Evolutionary conservation across 495 filamentous ascomycete species (phyloP).

Genomic region (Neurospora sublineolata): DNA sequence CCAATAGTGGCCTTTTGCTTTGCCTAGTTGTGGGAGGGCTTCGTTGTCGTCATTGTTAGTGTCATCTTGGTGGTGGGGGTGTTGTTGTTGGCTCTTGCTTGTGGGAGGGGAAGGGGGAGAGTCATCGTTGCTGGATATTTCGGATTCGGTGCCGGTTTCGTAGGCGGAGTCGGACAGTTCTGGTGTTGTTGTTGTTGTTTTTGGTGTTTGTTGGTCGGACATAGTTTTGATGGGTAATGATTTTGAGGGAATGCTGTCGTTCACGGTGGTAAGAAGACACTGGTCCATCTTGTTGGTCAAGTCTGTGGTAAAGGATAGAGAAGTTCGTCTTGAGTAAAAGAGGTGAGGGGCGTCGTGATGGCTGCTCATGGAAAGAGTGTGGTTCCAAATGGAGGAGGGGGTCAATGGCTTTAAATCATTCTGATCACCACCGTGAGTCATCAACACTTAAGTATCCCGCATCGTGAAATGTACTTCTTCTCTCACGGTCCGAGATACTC

Average conservation of each 20-base stretch:
- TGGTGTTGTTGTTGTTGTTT: neutral
- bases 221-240: neutral
- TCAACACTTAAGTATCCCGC: neutral
- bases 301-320: neutral
- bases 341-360: neutral
- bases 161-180: neutral
- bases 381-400: neutral
- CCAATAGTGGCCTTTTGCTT: slow-evolving; percentile 21
- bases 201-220: neutral
- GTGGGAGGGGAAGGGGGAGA: neutral
- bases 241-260: neutral
- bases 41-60: neutral
- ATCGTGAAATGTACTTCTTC: neutral
- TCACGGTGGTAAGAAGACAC: neutral
- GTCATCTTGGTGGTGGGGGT: neutral
- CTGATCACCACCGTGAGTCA: neutral
- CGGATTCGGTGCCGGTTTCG: neutral
- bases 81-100: neutral
- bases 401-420: neutral
- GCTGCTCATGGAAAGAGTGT: neutral
- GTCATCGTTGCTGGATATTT: neutral
- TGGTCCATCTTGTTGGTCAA: neutral
- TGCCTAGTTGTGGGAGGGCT: neutral
- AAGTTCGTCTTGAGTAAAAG: neutral
- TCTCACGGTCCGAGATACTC: neutral